phyloP scores from a whole-genome alignment of 768 basidiomycete genomes.

The Leccinum barrowsii region DNA sequence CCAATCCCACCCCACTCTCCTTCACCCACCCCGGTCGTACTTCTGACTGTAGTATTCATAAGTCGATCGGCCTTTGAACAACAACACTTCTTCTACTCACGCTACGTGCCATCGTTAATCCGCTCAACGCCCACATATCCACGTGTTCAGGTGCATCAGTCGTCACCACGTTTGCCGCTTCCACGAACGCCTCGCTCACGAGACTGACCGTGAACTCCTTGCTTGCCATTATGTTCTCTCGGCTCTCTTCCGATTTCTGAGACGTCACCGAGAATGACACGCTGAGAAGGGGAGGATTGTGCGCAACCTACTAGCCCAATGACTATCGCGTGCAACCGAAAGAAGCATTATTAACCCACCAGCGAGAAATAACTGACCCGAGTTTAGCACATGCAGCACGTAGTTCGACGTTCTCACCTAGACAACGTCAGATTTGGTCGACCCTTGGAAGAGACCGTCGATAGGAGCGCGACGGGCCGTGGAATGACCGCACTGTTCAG shows the following conservation, averaged over 20 bases:
- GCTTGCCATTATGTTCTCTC: constrained; percentile 59
- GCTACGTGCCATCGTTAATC: constrained; percentile 50
- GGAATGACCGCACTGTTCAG: constrained; percentile 59
- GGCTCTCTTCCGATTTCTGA: constrained; percentile 54
- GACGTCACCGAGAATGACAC: constrained; percentile 51
- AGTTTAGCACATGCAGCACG: constrained; percentile 9
- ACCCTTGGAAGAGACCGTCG: constrained; percentile 50
- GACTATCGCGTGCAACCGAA: constrained; percentile 11
- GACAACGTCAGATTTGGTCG: constrained; percentile 63
- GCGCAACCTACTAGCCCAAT: constrained; percentile 38
- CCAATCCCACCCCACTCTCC: constrained; percentile 57
- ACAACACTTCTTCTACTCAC: constrained; percentile 34
- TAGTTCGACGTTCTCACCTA: constrained; percentile 41
- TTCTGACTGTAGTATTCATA: constrained; percentile 31
- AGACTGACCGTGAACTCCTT: constrained; percentile 71
- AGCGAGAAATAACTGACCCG: constrained; percentile 56
- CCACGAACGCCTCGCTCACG: constrained; percentile 62
- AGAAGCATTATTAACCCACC: constrained; percentile 30
- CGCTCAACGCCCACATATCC: constrained; percentile 61
- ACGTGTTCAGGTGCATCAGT: constrained; percentile 51
- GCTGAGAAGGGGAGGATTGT: constrained; percentile 64
- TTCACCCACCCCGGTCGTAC: constrained; percentile 52
- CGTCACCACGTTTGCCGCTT: constrained; percentile 54
- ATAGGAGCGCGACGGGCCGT: constrained; percentile 61
- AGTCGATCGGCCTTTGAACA: constrained; percentile 8